phyloP scores from a whole-genome alignment of 345 rosid species.

The Salix viminalis region DNA sequence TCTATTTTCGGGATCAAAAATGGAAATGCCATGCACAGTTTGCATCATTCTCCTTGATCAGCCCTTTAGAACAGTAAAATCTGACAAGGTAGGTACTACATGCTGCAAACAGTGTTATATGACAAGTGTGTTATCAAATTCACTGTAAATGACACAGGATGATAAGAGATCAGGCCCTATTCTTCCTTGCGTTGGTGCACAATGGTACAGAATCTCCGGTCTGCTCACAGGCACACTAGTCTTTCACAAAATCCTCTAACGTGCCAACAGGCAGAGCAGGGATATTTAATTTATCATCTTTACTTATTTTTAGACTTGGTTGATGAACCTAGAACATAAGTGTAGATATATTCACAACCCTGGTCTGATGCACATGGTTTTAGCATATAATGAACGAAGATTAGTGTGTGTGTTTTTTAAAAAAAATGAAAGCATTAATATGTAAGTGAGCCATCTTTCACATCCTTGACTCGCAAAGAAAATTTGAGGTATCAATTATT shows the following conservation, averaged over 20 bases:
- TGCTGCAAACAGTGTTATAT: not conserved
- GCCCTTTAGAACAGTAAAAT: not conserved
- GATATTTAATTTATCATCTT: not conserved
- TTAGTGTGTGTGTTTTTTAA: not conserved
- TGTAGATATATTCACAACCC: not conserved
- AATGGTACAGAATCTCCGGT: not conserved
- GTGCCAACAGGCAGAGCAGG: not conserved
- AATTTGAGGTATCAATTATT: not conserved
- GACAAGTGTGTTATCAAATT: not conserved
- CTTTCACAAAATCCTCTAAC: not conserved
- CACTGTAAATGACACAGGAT: not conserved
- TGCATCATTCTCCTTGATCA: not conserved
- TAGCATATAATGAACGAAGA: not conserved
- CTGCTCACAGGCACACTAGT: not conserved
- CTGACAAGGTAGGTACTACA: not conserved
- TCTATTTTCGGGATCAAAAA: not conserved
- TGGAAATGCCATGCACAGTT: not conserved
- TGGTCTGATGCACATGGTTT: not conserved
- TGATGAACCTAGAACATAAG: not conserved
- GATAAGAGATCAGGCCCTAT: not conserved
- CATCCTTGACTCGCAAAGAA: not conserved
- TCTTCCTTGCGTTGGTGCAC: not conserved
- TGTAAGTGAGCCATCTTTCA: not conserved
- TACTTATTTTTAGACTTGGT: not conserved
- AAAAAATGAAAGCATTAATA: not conserved